Evolutionary conservation across 495 filamentous ascomycete species (phyloP).

Genomic region (Cladorrhinum samala): DNA sequence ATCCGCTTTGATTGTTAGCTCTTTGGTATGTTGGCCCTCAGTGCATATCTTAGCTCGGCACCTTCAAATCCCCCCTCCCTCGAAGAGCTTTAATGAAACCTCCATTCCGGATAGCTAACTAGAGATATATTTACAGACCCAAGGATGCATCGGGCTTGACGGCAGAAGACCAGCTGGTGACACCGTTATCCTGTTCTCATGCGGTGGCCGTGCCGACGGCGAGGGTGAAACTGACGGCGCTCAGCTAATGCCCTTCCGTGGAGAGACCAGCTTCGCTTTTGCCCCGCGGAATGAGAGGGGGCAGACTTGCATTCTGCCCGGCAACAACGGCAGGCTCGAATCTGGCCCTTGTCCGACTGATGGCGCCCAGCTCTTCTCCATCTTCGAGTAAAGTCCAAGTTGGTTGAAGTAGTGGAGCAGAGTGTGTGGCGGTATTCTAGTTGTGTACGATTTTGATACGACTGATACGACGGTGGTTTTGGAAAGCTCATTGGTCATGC

Average conservation of each 20-base stretch:
- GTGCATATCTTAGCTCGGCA: too few relatives aligned
- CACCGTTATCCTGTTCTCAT: slow-evolving; percentile 47
- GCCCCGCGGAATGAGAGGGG: slow-evolving; percentile 36
- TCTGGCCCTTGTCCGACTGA: slow-evolving; percentile 36
- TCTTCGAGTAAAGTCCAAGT: slow-evolving; percentile 32
- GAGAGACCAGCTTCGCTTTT: slow-evolving; percentile 35
- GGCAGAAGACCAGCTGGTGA: slow-evolving; percentile 36
- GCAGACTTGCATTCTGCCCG: slow-evolving; percentile 37
- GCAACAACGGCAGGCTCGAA: slow-evolving; percentile 31
- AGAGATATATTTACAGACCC: slow-evolving; percentile 29
- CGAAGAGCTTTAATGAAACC: too few relatives aligned
- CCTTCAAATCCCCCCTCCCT: too few relatives aligned
- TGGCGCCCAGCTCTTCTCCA: slow-evolving; percentile 40
- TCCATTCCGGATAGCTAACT: too few relatives aligned
- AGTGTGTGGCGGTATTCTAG: background rate
- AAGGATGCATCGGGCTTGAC: slow-evolving; percentile 50
- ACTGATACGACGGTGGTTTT: background rate
- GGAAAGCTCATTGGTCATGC: background rate
- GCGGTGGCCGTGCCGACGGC: slow-evolving; percentile 48
- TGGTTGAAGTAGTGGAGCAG: background rate
- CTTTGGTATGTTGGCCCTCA: slow-evolving; percentile 28
- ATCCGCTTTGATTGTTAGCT: slow-evolving; percentile 43
- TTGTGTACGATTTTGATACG: background rate
- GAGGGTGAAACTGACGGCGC: slow-evolving; percentile 37
- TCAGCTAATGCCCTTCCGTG: slow-evolving; percentile 38